Evolutionary conservation across 2,329 filamentous ascomycete genomes (phyloP).

Genomic region (Chaetomiaceae sp.): DNA sequence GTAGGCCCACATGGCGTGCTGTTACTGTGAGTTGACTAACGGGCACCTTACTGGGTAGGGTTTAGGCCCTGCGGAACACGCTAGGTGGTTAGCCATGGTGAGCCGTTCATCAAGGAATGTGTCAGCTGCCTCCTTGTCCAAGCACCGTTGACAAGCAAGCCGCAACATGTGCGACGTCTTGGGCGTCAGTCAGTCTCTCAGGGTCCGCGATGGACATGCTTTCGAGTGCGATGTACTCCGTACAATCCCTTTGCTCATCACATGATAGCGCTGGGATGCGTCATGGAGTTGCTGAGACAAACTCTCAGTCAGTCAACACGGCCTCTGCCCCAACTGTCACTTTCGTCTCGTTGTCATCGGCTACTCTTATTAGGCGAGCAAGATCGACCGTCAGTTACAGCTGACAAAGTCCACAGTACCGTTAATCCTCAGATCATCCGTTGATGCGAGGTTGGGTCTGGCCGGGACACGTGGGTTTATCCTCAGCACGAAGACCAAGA

Average conservation of each 20-base stretch:
- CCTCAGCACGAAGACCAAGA: not conserved
- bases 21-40: too few relatives aligned
- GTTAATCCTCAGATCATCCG: conserved; percentile 11
- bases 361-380: not conserved
- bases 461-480: conserved; percentile 15
- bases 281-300: too few relatives aligned
- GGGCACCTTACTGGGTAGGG: conserved; percentile 7
- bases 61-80: conserved; percentile 28
- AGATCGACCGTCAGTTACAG: conserved; percentile 20
- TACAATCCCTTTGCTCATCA: not conserved
- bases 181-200: not conserved
- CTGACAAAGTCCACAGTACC: too few relatives aligned
- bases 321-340: not conserved
- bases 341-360: not conserved
- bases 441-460: conserved; percentile 18
- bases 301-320: not conserved
- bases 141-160: not conserved
- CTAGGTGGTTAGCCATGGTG: conserved; percentile 32
- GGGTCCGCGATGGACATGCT: not conserved
- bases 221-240: too few relatives aligned
- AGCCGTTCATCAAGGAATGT: too few relatives aligned
- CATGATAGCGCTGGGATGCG: not conserved
- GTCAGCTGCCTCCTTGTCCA: not conserved
- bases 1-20: conserved; percentile 1
- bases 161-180: not conserved